Conservation (phyloP, 2,329 filamentous ascomycete genomes). For the Penicillium concentricum region DNA sequence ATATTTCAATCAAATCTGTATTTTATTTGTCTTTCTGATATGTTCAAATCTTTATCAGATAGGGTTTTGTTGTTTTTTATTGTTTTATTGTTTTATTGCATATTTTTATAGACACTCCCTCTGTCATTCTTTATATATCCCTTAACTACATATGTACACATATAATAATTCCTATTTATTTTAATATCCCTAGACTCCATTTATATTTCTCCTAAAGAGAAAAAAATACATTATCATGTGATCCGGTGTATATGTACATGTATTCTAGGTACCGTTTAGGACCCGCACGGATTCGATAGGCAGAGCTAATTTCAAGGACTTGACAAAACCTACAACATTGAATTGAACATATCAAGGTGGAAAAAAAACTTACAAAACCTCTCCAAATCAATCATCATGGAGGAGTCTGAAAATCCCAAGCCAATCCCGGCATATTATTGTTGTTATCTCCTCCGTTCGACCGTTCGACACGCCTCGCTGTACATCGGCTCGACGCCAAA, state of each 20-base stretch:
- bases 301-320: constrained; percentile 10
- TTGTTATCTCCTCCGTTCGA: constrained; percentile 88
- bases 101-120: neutral
- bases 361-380: neutral
- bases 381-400: constrained; percentile 16
- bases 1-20: neutral
- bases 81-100: no score
- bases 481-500: constrained; percentile 94
- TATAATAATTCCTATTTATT: neutral
- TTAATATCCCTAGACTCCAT: neutral
- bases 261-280: neutral
- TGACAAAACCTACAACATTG: neutral
- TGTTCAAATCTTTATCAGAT: neutral
- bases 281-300: constrained; percentile 6
- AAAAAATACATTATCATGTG: constrained; percentile 7
- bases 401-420: constrained; percentile 41
- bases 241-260: constrained; percentile 4
- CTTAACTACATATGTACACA: neutral
- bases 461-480: constrained; percentile 63
- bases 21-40: neutral
- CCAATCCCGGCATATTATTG: constrained; percentile 85
- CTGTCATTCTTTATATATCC: neutral
- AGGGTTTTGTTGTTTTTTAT: no score
- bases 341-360: neutral
- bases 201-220: neutral